Evolutionary conservation across 495 filamentous ascomycete species (phyloP).

Genomic region (Podospora pseudopauciseta): DNA sequence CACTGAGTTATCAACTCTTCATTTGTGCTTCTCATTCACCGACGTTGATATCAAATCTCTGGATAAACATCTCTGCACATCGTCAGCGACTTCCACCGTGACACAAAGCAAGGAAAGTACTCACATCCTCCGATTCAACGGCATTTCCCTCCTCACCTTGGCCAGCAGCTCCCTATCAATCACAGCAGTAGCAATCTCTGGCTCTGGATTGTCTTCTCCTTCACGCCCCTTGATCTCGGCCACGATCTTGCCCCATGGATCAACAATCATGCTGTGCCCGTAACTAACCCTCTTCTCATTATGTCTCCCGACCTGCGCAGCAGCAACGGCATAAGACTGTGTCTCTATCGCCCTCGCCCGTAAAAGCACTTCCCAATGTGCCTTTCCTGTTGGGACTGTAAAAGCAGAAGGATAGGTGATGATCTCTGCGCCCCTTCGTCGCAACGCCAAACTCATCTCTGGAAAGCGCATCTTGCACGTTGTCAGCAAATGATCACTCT

Average conservation of each 20-base stretch:
- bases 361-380: conserved; percentile 80
- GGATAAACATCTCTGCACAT: conserved; percentile 28
- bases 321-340: conserved; percentile 81
- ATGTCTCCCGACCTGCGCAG: conserved; percentile 68
- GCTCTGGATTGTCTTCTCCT: conserved; percentile 27
- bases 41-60: conserved; percentile 18
- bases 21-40: too few relatives aligned
- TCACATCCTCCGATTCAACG: conserved; percentile 54
- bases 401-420: conserved; percentile 90
- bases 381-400: conserved; percentile 78
- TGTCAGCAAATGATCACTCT: too few relatives aligned
- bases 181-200: conserved; percentile 46
- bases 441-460: conserved; percentile 65
- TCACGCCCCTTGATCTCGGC: conserved; percentile 52
- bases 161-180: conserved; percentile 46
- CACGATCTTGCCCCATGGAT: conserved; percentile 81
- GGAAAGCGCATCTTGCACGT: conserved; percentile 60
- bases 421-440: conserved; percentile 54
- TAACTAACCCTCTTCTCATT: conserved; percentile 79
- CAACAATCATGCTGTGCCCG: conserved; percentile 82
- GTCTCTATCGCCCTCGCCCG: conserved; percentile 85
- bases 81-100: not conserved
- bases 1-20: not conserved
- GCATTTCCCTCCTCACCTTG: conserved; percentile 57
- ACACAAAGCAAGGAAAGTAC: conserved; percentile 18